Evolutionary conservation across 768 basidiomycete species (phyloP).

Genomic region (Tylopilus plumbeoviolaceoides): DNA sequence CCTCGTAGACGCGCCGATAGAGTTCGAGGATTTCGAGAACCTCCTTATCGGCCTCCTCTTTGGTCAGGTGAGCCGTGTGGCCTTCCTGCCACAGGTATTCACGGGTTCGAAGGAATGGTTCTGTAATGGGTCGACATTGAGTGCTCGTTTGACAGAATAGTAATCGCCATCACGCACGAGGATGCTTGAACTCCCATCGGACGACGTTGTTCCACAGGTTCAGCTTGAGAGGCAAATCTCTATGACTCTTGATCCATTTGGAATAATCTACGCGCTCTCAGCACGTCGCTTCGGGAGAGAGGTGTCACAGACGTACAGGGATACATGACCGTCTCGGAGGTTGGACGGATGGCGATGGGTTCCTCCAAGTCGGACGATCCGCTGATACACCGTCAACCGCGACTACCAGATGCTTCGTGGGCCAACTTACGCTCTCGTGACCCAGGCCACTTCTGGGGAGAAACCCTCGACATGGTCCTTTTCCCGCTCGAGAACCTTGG

Average conservation of each 20-base stretch:
- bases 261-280: slow-evolving; percentile 69
- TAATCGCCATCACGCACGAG: slow-evolving; percentile 53
- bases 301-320: neutral
- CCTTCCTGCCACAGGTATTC: slow-evolving; percentile 99
- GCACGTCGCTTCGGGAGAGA: slow-evolving; percentile 33
- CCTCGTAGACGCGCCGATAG: slow-evolving; percentile 93
- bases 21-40: slow-evolving; percentile 93
- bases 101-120: slow-evolving; percentile 98
- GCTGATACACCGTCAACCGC: slow-evolving; percentile 35
- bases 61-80: slow-evolving; percentile 90
- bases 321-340: no score
- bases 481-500: slow-evolving; percentile 89
- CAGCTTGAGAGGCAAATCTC: slow-evolving; percentile 93
- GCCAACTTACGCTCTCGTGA: slow-evolving; percentile 80
- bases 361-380: slow-evolving; percentile 41
- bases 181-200: slow-evolving; percentile 99
- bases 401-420: neutral
- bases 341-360: no score
- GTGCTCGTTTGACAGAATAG: neutral
- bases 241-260: slow-evolving; percentile 97
- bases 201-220: slow-evolving; percentile 99
- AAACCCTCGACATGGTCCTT: slow-evolving; percentile 99
- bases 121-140: slow-evolving; percentile 38
- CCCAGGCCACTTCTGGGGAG: slow-evolving; percentile 99
- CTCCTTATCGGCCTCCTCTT: slow-evolving; percentile 86